These are phyloP conservation scores for Cyclotella sp. DNA, from an alignment of 108 stramenopile genomes.

Conservation along the genomic window DNA sequence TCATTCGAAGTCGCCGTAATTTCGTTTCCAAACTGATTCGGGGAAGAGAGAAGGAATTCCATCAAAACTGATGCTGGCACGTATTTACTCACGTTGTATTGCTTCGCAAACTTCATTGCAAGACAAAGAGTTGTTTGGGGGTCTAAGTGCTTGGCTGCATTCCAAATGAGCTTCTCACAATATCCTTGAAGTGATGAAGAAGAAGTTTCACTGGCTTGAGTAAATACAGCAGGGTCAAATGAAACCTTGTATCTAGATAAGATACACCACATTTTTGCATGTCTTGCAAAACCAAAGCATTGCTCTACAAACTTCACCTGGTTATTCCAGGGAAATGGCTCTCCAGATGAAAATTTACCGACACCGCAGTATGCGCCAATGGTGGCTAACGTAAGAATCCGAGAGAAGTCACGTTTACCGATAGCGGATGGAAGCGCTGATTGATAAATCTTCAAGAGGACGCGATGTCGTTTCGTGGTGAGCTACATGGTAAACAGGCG, in stretches of 20 bases:
- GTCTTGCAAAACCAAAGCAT: conserved; percentile 61
- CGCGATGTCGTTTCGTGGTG: not conserved
- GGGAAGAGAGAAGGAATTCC: conserved; percentile 46
- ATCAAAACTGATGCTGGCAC: conserved; percentile 34
- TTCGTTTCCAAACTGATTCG: conserved; percentile 7
- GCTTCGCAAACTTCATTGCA: conserved; percentile 37
- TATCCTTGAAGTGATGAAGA: conserved; percentile 42
- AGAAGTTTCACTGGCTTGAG: conserved; percentile 44
- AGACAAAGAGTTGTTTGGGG: conserved; percentile 28
- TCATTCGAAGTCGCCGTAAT: not conserved
- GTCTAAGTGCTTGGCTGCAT: conserved; percentile 28
- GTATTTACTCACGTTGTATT: conserved; percentile 34
- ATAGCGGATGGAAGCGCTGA: conserved; percentile 82
- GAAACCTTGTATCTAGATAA: conserved; percentile 57
- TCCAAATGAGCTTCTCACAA: conserved; percentile 43
- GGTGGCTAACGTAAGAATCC: conserved; percentile 67
- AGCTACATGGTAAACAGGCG: not conserved
- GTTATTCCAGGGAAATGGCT: conserved; percentile 61
- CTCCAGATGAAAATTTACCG: conserved; percentile 39
- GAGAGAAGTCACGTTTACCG: conserved; percentile 68
- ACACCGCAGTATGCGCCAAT: conserved; percentile 70
- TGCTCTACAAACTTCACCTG: conserved; percentile 75
- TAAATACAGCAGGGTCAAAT: conserved; percentile 70
- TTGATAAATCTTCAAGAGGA: conserved; percentile 59
- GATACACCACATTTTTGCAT: conserved; percentile 76